These are phyloP conservation scores for Lichtheimia ornata DNA, from an alignment of 371 early-diverging fungal genomes.

Conservation along the genomic window DNA sequence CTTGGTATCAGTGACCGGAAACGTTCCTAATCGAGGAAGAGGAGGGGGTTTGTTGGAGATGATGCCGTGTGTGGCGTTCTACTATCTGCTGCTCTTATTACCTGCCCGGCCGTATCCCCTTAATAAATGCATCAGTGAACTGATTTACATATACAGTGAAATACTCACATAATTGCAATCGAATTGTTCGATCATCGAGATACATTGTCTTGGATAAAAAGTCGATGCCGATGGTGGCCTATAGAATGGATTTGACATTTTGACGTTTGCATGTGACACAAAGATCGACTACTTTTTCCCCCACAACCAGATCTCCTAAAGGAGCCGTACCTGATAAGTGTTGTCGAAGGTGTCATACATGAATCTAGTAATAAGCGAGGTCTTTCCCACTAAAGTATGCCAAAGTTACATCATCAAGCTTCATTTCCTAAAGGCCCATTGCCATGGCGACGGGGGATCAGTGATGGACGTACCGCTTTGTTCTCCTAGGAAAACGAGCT, in stretches of 20 bases:
- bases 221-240: slow-evolving; percentile 99
- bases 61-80: neutral
- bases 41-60: neutral
- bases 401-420: no score
- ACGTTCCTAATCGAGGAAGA: slow-evolving; percentile 69
- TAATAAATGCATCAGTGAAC: slow-evolving; percentile 1
- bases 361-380: slow-evolving; percentile 98
- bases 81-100: slow-evolving; percentile 22
- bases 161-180: slow-evolving; percentile 88
- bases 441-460: neutral
- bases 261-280: neutral
- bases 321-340: slow-evolving; percentile 83
- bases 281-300: neutral
- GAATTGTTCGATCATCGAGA: slow-evolving; percentile 93
- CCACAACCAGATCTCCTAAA: neutral
- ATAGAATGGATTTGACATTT: neutral
- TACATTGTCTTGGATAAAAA: slow-evolving; percentile 99
- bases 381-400: slow-evolving; percentile 89
- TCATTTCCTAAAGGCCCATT: no score
- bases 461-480: slow-evolving; percentile 78
- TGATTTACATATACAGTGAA: neutral
- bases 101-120: slow-evolving; percentile 99
- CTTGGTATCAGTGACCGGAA: slow-evolving; percentile 97
- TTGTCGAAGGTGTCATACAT: slow-evolving; percentile 99
- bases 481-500: slow-evolving; percentile 94